phyloP scores from a whole-genome alignment of 352 stramenopile species.

The Phytophthora pseudosyringae region DNA sequence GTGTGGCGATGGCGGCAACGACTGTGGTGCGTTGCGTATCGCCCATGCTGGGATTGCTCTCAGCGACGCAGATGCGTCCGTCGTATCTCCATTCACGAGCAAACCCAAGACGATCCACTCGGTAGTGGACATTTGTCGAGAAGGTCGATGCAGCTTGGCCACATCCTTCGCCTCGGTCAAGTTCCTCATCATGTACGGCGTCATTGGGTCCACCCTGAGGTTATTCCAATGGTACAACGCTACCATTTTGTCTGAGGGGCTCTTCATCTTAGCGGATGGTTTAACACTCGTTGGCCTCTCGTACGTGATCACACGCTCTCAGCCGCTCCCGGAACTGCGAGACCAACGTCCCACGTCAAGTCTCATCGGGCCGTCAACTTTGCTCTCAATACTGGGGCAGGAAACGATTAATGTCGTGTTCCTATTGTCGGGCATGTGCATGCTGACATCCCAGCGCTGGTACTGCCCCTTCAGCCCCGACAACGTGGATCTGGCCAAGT shows the following conservation, averaged over 20 bases:
- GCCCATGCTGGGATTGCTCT: conserved; percentile 93
- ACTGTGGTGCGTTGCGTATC: conserved; percentile 91
- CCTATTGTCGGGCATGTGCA: conserved; percentile 37
- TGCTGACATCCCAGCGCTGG: conserved; percentile 48
- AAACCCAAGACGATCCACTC: conserved; percentile 80
- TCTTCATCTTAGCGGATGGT: conserved; percentile 76
- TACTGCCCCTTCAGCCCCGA: conserved; percentile 54
- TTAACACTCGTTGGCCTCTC: conserved; percentile 72
- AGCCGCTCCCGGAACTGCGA: conserved; percentile 46
- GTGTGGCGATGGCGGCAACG: conserved; percentile 90
- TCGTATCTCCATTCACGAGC: conserved; percentile 91
- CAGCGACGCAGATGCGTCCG: conserved; percentile 87
- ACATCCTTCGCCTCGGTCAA: conserved; percentile 89
- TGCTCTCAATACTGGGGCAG: conserved; percentile 54
- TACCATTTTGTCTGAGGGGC: conserved; percentile 74
- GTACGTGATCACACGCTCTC: conserved; percentile 73
- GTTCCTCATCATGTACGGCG: conserved; percentile 90
- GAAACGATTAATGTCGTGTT: conserved; percentile 63
- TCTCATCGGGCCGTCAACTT: conserved; percentile 62
- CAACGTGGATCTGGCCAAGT: conserved; percentile 48
- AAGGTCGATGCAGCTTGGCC: conserved; percentile 88
- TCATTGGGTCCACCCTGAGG: conserved; percentile 70
- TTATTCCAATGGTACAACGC: conserved; percentile 75
- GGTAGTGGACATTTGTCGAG: conserved; percentile 84
- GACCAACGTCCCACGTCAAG: conserved; percentile 50